Evolutionary conservation across 2,329 filamentous ascomycete genomes (phyloP).

Genomic region (Talaromyces amestolkiae): DNA sequence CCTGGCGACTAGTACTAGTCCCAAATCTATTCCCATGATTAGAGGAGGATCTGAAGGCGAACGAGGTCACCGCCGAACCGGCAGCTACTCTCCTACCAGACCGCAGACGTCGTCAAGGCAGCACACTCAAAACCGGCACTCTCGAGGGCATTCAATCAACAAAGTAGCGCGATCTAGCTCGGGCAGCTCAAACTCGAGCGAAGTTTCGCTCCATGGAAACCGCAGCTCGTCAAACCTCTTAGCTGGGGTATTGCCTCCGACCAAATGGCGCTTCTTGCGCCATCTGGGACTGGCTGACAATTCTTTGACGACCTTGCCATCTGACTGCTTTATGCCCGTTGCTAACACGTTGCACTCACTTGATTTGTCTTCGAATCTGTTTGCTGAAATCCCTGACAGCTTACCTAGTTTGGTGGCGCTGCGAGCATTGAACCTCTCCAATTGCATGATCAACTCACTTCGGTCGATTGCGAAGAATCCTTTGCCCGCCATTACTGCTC

Average conservation of each 20-base stretch:
- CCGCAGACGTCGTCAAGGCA: conserved; percentile 60
- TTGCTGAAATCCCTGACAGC: conserved; percentile 91
- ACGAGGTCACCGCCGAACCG: conserved; percentile 47
- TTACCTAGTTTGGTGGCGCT: conserved; percentile 80
- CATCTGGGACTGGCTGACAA: conserved; percentile 93
- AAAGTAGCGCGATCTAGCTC: conserved; percentile 85
- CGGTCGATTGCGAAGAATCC: conserved; percentile 80
- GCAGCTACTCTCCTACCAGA: conserved; percentile 79
- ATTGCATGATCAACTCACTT: conserved; percentile 96
- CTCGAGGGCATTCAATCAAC: conserved; percentile 60
- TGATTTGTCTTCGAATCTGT: conserved; percentile 88
- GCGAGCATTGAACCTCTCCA: conserved; percentile 88
- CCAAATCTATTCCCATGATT: conserved; percentile 48
- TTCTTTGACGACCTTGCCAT: conserved; percentile 74
- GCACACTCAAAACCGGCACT: conserved; percentile 60
- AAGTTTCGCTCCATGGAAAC: conserved; percentile 49
- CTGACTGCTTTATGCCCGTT: conserved; percentile 73
- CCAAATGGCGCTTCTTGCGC: conserved; percentile 92
- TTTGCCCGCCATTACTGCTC: conserved; percentile 84
- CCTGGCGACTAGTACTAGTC: conserved; percentile 50
- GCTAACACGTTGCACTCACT: conserved; percentile 86
- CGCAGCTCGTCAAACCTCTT: conserved; percentile 78
- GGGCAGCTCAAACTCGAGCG: conserved; percentile 84
- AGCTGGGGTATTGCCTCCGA: conserved; percentile 69
- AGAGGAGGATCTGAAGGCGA: conserved; percentile 54